A percentile compares a stretch with the other conserved stretches of the same genome.
phyloP scores from a whole-genome alignment of 202 grass and related monocot species.

The Alloteropsis angusta region DNA sequence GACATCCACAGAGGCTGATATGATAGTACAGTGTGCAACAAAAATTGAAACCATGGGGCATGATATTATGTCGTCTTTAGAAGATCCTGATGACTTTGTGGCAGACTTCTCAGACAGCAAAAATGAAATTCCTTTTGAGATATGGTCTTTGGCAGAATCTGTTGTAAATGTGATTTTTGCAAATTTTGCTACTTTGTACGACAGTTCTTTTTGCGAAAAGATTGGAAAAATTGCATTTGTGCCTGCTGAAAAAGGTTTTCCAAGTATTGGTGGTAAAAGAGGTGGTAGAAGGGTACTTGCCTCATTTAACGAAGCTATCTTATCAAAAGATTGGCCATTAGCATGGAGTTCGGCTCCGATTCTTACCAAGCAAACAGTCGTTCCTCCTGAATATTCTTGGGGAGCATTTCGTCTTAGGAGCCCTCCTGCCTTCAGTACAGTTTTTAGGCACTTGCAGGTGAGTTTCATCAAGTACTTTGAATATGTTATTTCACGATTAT shows the following conservation, averaged over 20 bases:
- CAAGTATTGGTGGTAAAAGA: conserved; percentile 94
- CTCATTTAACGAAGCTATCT: conserved; percentile 76
- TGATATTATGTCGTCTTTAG: conserved; percentile 35
- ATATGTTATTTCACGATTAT: conserved; percentile 22
- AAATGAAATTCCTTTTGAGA: conserved; percentile 74
- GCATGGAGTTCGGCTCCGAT: conserved; percentile 88
- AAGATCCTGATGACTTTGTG: conserved; percentile 71
- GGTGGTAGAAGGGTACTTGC: conserved; percentile 80
- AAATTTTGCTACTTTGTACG: conserved; percentile 86
- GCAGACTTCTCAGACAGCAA: conserved; percentile 44
- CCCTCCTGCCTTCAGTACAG: conserved; percentile 76
- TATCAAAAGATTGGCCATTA: conserved; percentile 87
- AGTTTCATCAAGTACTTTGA: conserved; percentile 10
- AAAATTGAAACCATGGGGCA: conserved; percentile 80
- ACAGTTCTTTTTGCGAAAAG: conserved; percentile 84
- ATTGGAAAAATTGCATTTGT: conserved; percentile 86
- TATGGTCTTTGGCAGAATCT: conserved; percentile 82
- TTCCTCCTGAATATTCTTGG: conserved; percentile 91
- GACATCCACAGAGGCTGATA: conserved; percentile 71
- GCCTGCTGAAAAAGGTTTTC: conserved; percentile 94
- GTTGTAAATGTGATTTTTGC: conserved; percentile 67
- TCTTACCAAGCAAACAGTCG: conserved; percentile 69
- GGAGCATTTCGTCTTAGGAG: conserved; percentile 82
- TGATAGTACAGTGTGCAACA: conserved; percentile 71
- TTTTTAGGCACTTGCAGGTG: conserved; percentile 89